Evolutionary conservation across 2,329 filamentous ascomycete genomes (phyloP), one percentile per base, ranked within the genome.

Genomic region (Pseudopithomyces maydicus): DNA sequence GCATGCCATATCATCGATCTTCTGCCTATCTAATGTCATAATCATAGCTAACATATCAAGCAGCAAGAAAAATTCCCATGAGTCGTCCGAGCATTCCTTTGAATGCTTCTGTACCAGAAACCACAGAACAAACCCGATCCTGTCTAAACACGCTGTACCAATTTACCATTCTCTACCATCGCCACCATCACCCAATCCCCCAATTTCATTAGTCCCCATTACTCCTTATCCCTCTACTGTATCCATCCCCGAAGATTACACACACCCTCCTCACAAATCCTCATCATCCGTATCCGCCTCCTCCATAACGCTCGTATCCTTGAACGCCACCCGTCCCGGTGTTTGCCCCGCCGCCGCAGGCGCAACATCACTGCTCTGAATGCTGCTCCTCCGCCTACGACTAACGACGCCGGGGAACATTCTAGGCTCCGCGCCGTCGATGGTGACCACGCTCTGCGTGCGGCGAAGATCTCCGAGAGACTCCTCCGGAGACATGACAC

Each of bases 391-490:
- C 41, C 77, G 71, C 19, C 79, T 69, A 49, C 79, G 76, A 50
- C 78, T 79, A 11, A 92, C 82, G 32, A 92, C 83, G 0, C 90
- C 90, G 0, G 90, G 90, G 62, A 91, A 90, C 60, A 91, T 86
- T 60, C 82, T 84, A 11, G 89, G 90, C 72, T 91, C 89, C 47
- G 79, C 82, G 3, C 82, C 85, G 26, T 76, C 74, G 23, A 80
- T 59, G 6, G 68, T 62, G 7, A 70, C 57, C 12, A 58, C 63
- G 45, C 70, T 72, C 15, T 65, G 58, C 3, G 71, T 66, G 6
- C 72, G 59, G 1, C 58, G 61, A 39, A 73, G 45, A 1, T 38
- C 48, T 8, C 56, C 62, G 2, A 57, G 19, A 14, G 62, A 52
- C n/a, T 70, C 66, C 15, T 65, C 65, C 1, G 48, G 29, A n/a